Percentiles rank a stretch among this genome's conserved stretches.
phyloP scores from a whole-genome alignment of 176 grass and related monocot genomes.

The Aegilops longissima region DNA sequence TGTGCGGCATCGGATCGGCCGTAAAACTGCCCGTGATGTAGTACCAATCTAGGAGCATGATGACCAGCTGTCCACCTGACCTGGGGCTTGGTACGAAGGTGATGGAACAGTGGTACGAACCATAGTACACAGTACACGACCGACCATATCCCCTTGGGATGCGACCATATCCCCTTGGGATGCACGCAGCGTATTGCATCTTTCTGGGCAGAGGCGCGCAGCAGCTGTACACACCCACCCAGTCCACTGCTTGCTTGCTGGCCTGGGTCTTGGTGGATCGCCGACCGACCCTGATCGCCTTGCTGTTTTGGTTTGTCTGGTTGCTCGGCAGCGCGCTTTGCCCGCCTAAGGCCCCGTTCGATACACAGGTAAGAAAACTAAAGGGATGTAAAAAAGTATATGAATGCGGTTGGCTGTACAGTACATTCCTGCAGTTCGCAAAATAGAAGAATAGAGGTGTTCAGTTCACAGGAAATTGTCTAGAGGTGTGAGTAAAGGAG shows the following conservation, averaged over 20 bases:
- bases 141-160: conserved; percentile 5
- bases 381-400: too few relatives aligned
- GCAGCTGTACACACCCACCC: neutral
- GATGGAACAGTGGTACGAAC: neutral
- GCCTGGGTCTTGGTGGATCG: neutral
- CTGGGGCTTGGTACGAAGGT: neutral
- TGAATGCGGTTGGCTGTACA: too few relatives aligned
- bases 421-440: too few relatives aligned
- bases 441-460: too few relatives aligned
- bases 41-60: too few relatives aligned
- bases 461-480: too few relatives aligned
- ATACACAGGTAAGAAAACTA: too few relatives aligned
- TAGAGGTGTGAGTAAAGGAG: too few relatives aligned
- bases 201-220: neutral
- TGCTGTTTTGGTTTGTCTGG: neutral
- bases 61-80: too few relatives aligned
- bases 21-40: neutral
- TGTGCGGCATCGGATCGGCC: neutral
- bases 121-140: neutral
- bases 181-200: conserved; percentile 20
- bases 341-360: neutral
- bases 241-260: neutral
- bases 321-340: neutral
- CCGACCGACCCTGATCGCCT: neutral
- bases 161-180: conserved; percentile 5